phyloP scores from a whole-genome alignment of 2,329 filamentous ascomycete species.

The Lecanosticta acicola region DNA sequence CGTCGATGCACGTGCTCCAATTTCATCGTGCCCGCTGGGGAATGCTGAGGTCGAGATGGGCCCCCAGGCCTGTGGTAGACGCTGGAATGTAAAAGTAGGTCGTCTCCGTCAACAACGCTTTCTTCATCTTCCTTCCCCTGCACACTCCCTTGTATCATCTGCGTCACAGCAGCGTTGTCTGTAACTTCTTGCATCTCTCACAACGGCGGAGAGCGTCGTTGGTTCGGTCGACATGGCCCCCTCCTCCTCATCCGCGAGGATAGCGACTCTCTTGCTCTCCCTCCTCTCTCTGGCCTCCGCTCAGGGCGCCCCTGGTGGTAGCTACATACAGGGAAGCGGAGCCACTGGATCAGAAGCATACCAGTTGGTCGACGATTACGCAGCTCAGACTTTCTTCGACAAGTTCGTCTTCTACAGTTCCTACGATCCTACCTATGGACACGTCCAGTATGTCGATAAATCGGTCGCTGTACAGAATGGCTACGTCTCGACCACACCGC shows the following conservation, averaged over 20 bases:
- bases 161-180: neutral
- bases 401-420: conserved; percentile 33
- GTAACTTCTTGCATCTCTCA: neutral
- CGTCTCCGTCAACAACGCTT: conserved; percentile 20
- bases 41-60: conserved; percentile 7
- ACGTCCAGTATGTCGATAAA: conserved; percentile 40
- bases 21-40: conserved; percentile 1
- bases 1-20: neutral
- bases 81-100: conserved; percentile 21
- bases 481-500: conserved; percentile 20
- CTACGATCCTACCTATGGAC: conserved; percentile 31
- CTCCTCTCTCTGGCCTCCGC: conserved; percentile 16
- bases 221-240: conserved; percentile 19
- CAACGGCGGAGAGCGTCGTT: neutral
- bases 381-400: conserved; percentile 29
- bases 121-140: neutral
- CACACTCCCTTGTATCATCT: neutral
- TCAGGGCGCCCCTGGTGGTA: conserved; percentile 27
- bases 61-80: neutral
- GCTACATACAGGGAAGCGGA: conserved; percentile 25
- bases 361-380: conserved; percentile 30
- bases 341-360: conserved; percentile 27
- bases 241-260: conserved; percentile 24
- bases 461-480: conserved; percentile 32
- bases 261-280: conserved; percentile 14